Evolutionary conservation across 495 filamentous ascomycete genomes (phyloP).

Genomic region (Lophiostoma macrostomum): DNA sequence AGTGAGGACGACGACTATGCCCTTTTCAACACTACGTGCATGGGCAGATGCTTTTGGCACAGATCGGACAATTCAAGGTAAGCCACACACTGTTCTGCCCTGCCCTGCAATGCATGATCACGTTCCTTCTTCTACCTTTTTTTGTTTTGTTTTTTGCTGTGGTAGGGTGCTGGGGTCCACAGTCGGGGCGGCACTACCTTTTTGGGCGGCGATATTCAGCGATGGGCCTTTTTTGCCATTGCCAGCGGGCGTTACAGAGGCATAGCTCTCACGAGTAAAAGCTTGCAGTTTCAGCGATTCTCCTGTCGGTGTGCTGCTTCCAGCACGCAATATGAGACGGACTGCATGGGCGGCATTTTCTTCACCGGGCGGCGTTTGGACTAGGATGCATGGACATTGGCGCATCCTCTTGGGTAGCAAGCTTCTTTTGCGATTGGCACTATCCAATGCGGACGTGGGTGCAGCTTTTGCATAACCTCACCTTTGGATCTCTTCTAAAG

Average conservation of each 20-base stretch:
- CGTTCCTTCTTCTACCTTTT: not conserved
- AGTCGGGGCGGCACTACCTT: not conserved
- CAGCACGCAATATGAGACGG: conserved; percentile 1
- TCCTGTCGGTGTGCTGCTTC: too few relatives aligned
- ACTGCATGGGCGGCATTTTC: not conserved
- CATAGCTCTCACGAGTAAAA: conserved; percentile 27
- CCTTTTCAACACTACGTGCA: too few relatives aligned
- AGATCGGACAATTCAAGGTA: too few relatives aligned
- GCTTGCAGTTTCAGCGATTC: not conserved
- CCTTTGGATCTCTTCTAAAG: not conserved
- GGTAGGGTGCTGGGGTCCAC: conserved; percentile 6
- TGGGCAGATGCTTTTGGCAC: too few relatives aligned
- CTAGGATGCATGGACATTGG: conserved; percentile 4
- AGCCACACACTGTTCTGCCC: not conserved
- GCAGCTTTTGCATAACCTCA: not conserved
- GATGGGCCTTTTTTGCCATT: not conserved
- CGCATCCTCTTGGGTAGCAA: not conserved
- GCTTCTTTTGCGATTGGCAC: not conserved
- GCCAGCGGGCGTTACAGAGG: conserved; percentile 22
- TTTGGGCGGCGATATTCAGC: conserved; percentile 1
- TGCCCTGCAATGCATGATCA: not conserved
- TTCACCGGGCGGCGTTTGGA: conserved; percentile 12
- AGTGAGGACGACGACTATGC: too few relatives aligned
- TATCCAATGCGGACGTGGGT: not conserved
- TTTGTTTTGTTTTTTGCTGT: conserved; percentile 3